Evolutionary conservation across 768 basidiomycete genomes (phyloP).

Genomic region (Pleurotus ostreatus): DNA sequence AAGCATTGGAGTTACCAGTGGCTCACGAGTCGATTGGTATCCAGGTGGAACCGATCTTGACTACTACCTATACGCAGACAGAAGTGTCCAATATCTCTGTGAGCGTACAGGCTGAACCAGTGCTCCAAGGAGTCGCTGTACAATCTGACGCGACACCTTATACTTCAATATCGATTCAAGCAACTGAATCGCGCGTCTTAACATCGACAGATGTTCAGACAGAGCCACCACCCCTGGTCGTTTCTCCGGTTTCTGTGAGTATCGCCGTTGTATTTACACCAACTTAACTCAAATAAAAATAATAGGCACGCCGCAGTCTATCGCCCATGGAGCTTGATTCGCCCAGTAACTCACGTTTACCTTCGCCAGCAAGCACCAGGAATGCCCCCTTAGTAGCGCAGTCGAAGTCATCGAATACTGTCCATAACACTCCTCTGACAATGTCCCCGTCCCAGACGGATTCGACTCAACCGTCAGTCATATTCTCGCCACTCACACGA

Average conservation of each 20-base stretch:
- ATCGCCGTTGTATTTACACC: background rate
- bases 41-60: constrained; percentile 34
- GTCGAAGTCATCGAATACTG: background rate
- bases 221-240: constrained; percentile 9
- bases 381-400: background rate
- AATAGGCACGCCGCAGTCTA: constrained; percentile 33
- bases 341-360: constrained; percentile 24
- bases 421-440: background rate
- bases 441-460: constrained; percentile 6
- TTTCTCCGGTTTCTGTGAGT: constrained; percentile 4
- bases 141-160: constrained; percentile 14
- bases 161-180: constrained; percentile 15
- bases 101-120: constrained; percentile 19
- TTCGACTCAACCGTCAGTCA: background rate
- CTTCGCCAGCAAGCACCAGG: constrained; percentile 10
- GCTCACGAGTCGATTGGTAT: constrained; percentile 39
- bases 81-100: constrained; percentile 8
- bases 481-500: background rate
- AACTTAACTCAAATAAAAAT: background rate
- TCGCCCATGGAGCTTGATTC: constrained; percentile 65
- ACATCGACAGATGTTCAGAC: constrained; percentile 17
- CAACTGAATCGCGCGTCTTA: constrained; percentile 12
- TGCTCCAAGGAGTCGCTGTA: constrained; percentile 14
- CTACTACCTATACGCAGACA: constrained; percentile 36
- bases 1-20: constrained; percentile 10